phyloP scores from a whole-genome alignment of 2,329 filamentous ascomycete genomes.

The Neofusicoccum ribis region DNA sequence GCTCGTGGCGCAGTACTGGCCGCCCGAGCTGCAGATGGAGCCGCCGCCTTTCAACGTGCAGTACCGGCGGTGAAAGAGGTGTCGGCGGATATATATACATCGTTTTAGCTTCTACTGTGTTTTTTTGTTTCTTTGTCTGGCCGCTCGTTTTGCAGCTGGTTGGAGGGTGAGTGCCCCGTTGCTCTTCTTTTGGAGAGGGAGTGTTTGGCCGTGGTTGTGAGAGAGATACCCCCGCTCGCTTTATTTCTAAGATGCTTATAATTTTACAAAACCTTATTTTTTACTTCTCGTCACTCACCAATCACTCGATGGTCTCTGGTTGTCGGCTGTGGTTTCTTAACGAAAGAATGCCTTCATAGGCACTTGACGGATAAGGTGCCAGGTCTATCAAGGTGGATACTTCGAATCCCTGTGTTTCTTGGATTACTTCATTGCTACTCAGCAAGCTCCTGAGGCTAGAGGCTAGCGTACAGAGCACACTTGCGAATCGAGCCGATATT shows the following conservation, averaged over 20 bases:
- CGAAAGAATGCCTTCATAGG: no score
- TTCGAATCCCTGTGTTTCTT: no score
- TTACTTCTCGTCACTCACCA: background rate
- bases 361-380: no score
- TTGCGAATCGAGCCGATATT: no score
- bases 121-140: background rate
- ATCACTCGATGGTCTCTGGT: no score
- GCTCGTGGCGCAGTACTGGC: constrained; percentile 5
- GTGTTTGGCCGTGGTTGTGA: background rate
- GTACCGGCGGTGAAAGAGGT: background rate
- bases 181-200: background rate
- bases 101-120: background rate
- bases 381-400: no score
- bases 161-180: no score
- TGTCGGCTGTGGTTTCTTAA: no score
- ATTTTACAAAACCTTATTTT: background rate
- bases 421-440: no score
- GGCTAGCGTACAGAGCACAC: no score
- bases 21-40: background rate
- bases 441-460: no score
- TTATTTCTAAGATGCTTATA: background rate
- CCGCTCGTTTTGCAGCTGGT: no score
- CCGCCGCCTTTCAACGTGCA: constrained; percentile 8
- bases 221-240: background rate
- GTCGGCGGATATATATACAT: background rate